Evolutionary conservation across 2,329 filamentous ascomycete genomes (phyloP).

Genomic region (Ophiocordyceps camponoti-rufipedis): DNA sequence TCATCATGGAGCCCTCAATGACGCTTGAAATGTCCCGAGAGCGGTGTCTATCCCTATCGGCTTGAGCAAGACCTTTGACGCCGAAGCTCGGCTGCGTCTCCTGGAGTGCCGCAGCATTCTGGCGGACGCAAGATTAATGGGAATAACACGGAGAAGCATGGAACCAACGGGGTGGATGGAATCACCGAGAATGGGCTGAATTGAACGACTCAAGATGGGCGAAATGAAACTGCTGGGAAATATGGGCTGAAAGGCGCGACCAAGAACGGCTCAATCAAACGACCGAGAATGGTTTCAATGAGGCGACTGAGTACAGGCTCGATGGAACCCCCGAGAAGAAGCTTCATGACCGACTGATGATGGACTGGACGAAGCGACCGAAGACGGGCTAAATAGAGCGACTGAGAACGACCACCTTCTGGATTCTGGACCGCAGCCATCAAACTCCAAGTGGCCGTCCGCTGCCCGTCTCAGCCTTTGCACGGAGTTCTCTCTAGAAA

Average conservation of each 20-base stretch:
- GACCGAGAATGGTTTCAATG: not conserved
- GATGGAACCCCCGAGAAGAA: too few species aligned
- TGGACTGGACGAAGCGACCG: not conserved
- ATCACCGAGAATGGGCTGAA: not conserved
- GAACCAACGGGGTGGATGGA: not conserved
- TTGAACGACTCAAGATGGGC: too few species aligned
- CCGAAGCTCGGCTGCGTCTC: constrained; percentile 4
- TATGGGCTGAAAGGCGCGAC: not conserved
- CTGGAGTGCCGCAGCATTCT: not conserved
- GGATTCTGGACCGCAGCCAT: not conserved
- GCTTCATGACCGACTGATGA: too few species aligned
- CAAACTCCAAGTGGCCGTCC: not conserved
- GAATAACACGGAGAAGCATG: not conserved
- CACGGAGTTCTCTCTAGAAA: not conserved
- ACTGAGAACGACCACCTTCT: not conserved
- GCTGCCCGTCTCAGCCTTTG: not conserved
- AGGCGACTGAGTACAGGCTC: not conserved
- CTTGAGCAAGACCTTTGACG: constrained; percentile 11
- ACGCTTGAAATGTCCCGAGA: constrained; percentile 1
- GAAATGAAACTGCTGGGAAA: too few species aligned
- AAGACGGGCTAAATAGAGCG: not conserved
- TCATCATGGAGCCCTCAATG: constrained; percentile 6
- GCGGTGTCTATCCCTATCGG: constrained; percentile 7
- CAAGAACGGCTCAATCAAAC: too few species aligned
- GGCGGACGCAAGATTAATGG: not conserved